Evolutionary conservation across 1,284 basidiomycete species (phyloP).

Genomic region (Moniliella sp.): DNA sequence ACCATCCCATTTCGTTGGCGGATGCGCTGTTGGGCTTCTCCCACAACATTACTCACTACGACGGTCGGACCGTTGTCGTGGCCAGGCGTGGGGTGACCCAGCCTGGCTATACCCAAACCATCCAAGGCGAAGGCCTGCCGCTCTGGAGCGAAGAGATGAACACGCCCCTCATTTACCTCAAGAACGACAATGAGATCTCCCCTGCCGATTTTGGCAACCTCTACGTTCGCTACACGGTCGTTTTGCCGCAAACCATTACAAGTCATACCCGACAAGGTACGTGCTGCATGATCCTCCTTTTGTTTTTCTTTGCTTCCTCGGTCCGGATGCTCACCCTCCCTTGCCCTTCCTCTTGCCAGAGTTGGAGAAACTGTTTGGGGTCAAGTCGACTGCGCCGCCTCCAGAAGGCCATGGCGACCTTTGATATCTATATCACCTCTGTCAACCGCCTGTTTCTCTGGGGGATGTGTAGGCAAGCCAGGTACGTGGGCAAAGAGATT

Average conservation of each 20-base stretch:
- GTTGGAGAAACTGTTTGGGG: too few relatives aligned
- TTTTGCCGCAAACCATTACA: constrained; percentile 12
- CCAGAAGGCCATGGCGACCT: too few relatives aligned
- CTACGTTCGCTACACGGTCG: constrained; percentile 23
- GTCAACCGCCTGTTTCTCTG: too few relatives aligned
- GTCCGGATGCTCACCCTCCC: too few relatives aligned
- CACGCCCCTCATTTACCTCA: constrained; percentile 6
- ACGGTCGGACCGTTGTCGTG: constrained; percentile 17
- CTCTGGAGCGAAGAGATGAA: constrained; percentile 9
- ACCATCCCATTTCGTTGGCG: constrained; percentile 15
- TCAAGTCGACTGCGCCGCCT: too few relatives aligned
- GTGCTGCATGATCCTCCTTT: too few relatives aligned
- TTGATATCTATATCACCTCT: too few relatives aligned
- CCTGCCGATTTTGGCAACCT: constrained; percentile 27
- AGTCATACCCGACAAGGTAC: too few relatives aligned
- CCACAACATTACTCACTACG: constrained; percentile 20
- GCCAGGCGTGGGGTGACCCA: constrained; percentile 19
- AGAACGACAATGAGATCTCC: constrained; percentile 6
- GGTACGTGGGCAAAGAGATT: too few relatives aligned
- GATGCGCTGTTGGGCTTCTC: constrained; percentile 29
- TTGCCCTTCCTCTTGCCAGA: too few relatives aligned
- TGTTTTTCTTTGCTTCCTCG: too few relatives aligned
- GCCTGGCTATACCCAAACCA: constrained; percentile 14
- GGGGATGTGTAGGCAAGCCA: too few relatives aligned
- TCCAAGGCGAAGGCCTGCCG: constrained; percentile 25